These are phyloP conservation scores for Pseudogymnoascus sp. DNA, from an alignment of 2,329 filamentous ascomycete genomes.

Conservation along the genomic window DNA sequence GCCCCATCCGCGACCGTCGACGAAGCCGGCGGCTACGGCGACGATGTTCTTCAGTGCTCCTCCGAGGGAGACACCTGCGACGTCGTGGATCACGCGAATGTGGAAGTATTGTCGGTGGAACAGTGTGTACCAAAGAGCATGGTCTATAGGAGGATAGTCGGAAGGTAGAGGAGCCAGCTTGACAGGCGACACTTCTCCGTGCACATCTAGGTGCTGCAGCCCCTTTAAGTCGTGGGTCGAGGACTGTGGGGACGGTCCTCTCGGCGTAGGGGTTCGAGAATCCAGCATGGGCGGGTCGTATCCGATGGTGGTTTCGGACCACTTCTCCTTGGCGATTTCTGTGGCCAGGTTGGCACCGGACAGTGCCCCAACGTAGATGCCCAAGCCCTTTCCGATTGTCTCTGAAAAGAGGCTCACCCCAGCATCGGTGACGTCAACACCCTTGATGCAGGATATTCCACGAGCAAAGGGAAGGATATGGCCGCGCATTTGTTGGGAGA, in stretches of 20 bases:
- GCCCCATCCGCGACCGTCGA: constrained; percentile 92
- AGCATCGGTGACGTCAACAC: constrained; percentile 82
- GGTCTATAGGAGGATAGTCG: constrained; percentile 80
- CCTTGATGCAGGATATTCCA: constrained; percentile 96
- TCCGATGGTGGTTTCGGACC: constrained; percentile 92
- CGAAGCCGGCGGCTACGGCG: constrained; percentile 86
- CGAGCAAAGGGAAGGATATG: constrained; percentile 87
- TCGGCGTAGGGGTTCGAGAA: constrained; percentile 62
- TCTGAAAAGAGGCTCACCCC: constrained; percentile 88
- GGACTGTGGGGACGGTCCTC: constrained; percentile 39
- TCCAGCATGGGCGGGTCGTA: constrained; percentile 91
- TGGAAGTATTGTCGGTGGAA: constrained; percentile 98
- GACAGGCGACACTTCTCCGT: constrained; percentile 57
- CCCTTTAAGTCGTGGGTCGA: constrained; percentile 42
- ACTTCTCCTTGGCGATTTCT: constrained; percentile 92
- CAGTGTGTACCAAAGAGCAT: constrained; percentile 70
- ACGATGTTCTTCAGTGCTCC: constrained; percentile 97
- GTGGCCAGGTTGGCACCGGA: constrained; percentile 94
- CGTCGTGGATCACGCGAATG: constrained; percentile 84
- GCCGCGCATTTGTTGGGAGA: constrained; percentile 76
- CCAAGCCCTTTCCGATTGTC: constrained; percentile 80
- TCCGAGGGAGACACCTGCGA: constrained; percentile 91
- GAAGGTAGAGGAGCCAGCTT: constrained; percentile 66
- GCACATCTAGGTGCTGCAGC: constrained; percentile 58
- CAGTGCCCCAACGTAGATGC: constrained; percentile 93